Conservation (phyloP, 805 yeast genomes). For the Wickerhamiella qilinensis region DNA sequence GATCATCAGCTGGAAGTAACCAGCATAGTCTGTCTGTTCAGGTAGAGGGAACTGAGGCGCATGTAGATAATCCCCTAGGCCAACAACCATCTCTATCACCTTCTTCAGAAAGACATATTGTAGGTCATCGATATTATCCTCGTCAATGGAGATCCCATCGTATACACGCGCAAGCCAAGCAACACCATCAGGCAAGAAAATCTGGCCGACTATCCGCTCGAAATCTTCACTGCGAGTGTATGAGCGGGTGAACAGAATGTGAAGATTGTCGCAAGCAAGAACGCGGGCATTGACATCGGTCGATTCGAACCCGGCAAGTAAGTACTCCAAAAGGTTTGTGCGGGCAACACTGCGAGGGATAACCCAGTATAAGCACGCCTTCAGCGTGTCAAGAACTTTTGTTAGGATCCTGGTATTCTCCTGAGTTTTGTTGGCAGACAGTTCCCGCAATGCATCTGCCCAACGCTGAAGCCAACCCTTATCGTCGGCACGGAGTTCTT, state of each 20-base stretch:
- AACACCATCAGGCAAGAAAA: constrained; percentile 63
- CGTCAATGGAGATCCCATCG: constrained; percentile 32
- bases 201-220: constrained; percentile 59
- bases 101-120: constrained; percentile 72
- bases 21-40: constrained; percentile 35
- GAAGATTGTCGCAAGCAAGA: constrained; percentile 79
- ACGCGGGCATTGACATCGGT: constrained; percentile 44
- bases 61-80: constrained; percentile 58
- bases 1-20: constrained; percentile 58
- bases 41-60: constrained; percentile 24
- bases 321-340: constrained; percentile 46
- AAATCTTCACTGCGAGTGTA: constrained; percentile 55
- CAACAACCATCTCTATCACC: constrained; percentile 84
- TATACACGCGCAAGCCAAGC: constrained; percentile 50
- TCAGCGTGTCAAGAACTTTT: constrained; percentile 62
- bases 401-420: neutral
- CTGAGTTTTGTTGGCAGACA: constrained; percentile 13
- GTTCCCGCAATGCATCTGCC: constrained; percentile 26
- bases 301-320: constrained; percentile 34
- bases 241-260: constrained; percentile 68
- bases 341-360: constrained; percentile 56
- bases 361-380: constrained; percentile 85
- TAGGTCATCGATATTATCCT: constrained; percentile 60
- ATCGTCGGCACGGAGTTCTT: constrained; percentile 45
- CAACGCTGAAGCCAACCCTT: constrained; percentile 84